A percentile compares a stretch with the other conserved stretches of the same genome.
Conservation (phyloP, 1,284 basidiomycete genomes). For the Psilocybe mexicana region DNA sequence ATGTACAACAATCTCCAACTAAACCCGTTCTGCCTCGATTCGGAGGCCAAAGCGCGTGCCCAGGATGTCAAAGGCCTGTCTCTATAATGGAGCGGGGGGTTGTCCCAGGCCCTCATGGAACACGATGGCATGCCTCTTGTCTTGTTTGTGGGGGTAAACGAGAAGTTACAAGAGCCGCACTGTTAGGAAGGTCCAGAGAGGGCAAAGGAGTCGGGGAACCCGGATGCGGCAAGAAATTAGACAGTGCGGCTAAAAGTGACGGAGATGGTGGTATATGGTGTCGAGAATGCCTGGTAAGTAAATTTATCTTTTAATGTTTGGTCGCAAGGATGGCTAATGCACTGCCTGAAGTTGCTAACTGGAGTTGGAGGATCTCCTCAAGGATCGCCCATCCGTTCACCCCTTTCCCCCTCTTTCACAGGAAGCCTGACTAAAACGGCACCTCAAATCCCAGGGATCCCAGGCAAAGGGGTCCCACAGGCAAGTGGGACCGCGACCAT, state of each 20-base stretch:
- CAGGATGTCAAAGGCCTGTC: constrained; percentile 70
- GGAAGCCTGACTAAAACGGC: constrained; percentile 43
- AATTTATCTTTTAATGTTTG: background rate
- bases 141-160: constrained; percentile 77
- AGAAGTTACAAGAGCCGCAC: constrained; percentile 32
- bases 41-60: constrained; percentile 63
- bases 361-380: constrained; percentile 48
- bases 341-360: constrained; percentile 53
- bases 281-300: constrained; percentile 73
- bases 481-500: constrained; percentile 70
- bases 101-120: constrained; percentile 77
- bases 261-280: constrained; percentile 76
- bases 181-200: constrained; percentile 39
- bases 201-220: constrained; percentile 57
- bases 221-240: constrained; percentile 79
- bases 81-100: constrained; percentile 82
- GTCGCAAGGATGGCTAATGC: constrained; percentile 1
- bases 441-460: constrained; percentile 57
- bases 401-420: constrained; percentile 48
- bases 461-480: constrained; percentile 49
- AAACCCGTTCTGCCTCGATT: constrained; percentile 56
- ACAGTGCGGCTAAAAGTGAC: constrained; percentile 79
- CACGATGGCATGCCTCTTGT: constrained; percentile 75
- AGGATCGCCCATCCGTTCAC: constrained; percentile 48
- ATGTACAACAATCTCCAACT: constrained; percentile 35